These are phyloP conservation scores for Verticillium nubilum DNA, from an alignment of 2,329 filamentous ascomycete species.

Conservation along the genomic window DNA sequence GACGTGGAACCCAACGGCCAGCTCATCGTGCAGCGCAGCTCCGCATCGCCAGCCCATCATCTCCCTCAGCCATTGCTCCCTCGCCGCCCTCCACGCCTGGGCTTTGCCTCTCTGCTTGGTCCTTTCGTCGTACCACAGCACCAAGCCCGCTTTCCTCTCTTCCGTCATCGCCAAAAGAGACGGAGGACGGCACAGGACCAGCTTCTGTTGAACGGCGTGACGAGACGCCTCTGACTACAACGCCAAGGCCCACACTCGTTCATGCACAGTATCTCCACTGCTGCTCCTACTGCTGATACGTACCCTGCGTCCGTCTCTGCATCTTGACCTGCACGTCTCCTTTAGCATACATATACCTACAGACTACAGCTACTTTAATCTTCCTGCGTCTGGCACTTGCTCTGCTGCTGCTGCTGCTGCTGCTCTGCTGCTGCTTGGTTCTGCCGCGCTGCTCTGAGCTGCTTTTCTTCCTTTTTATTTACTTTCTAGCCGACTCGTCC, in stretches of 20 bases:
- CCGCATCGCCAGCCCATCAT: not conserved
- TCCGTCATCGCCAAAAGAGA: not conserved
- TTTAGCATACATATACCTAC: constrained; percentile 20
- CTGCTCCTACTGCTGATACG: constrained; percentile 6
- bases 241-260: constrained; percentile 22
- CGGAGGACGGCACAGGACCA: not conserved
- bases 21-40: constrained; percentile 13
- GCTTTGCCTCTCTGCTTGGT: not conserved
- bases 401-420: constrained; percentile 3
- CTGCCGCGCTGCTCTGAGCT: not conserved
- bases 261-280: constrained; percentile 23
- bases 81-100: not conserved
- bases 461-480: not conserved
- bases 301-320: constrained; percentile 6
- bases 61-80: not conserved
- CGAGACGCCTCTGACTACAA: not conserved
- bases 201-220: not conserved
- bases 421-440: too few relatives aligned
- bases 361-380: not conserved
- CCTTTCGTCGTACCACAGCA: not conserved
- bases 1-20: constrained; percentile 3
- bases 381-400: not conserved
- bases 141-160: not conserved
- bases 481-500: not conserved
- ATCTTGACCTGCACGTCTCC: constrained; percentile 19